Percentiles rank a stretch among this genome's conserved stretches.
Evolutionary conservation across 192 early-diverging fungal genomes (phyloP).

Genomic region (Radiomyces spectabilis): DNA sequence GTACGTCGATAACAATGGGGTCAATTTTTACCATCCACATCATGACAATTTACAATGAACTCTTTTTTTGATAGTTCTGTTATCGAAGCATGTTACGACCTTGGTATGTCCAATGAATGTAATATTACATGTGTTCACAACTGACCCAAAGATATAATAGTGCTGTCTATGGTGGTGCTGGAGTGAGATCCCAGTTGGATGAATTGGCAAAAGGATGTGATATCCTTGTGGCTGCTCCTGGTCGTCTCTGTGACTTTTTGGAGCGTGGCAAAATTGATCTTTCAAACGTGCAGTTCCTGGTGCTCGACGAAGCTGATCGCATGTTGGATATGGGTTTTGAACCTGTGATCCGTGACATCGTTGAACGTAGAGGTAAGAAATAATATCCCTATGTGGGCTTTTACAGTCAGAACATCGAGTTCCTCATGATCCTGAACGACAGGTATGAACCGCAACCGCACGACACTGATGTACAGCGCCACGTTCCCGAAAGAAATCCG

Average conservation of each 20-base stretch:
- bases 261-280: slow-evolving; percentile 37
- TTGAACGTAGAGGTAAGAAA: slow-evolving; percentile 27
- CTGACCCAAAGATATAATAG: background rate
- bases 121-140: slow-evolving; percentile 36
- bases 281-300: slow-evolving; percentile 49
- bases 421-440: too few relatives aligned
- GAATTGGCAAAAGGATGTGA: slow-evolving; percentile 52
- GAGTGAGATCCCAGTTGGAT: slow-evolving; percentile 41
- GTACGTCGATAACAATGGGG: slow-evolving; percentile 40
- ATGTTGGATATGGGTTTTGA: slow-evolving; percentile 94
- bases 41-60: background rate
- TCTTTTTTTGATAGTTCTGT: slow-evolving; percentile 10
- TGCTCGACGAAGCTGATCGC: slow-evolving; percentile 95
- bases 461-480: slow-evolving; percentile 90
- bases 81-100: slow-evolving; percentile 20
- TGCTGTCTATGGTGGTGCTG: slow-evolving; percentile 57
- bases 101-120: slow-evolving; percentile 56
- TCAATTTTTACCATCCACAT: background rate
- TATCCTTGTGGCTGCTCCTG: slow-evolving; percentile 91
- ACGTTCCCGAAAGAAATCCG: slow-evolving; percentile 71
- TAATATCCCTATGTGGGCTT: background rate
- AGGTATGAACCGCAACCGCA: too few relatives aligned
- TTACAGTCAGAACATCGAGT: too few relatives aligned
- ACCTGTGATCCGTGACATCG: slow-evolving; percentile 57
- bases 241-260: slow-evolving; percentile 72